Conservation (phyloP, 139 green algal species). For the Picochlorum sp. region DNA sequence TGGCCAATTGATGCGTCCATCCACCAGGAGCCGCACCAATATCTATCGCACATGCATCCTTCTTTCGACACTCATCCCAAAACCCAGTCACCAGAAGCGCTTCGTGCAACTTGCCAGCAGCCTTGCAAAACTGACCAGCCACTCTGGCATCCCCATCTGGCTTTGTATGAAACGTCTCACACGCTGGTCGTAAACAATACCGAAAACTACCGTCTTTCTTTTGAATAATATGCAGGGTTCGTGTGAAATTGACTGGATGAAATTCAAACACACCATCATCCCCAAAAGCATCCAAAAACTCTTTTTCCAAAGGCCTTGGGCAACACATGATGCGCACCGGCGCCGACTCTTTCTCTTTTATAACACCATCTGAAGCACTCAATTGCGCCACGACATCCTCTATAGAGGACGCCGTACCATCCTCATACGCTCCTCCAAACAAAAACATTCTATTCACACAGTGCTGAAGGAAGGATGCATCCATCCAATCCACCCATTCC, state of each 20-base stretch:
- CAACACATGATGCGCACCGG: constrained; percentile 4
- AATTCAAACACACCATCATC: not conserved
- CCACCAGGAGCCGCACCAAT: constrained; percentile 24
- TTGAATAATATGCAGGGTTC: constrained; percentile 1
- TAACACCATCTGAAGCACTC: not conserved
- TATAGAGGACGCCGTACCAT: not conserved
- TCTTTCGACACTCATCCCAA: not conserved
- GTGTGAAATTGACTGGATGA: constrained; percentile 9
- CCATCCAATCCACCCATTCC: constrained; percentile 10
- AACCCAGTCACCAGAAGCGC: not conserved
- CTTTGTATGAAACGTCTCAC: constrained; percentile 2
- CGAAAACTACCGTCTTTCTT: not conserved
- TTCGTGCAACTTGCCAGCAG: constrained; percentile 11
- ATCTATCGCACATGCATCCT: constrained; percentile 7
- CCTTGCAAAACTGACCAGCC: not conserved
- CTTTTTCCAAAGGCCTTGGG: constrained; percentile 7
- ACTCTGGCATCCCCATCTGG: not conserved
- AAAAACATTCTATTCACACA: constrained; percentile 6
- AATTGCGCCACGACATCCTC: not conserved
- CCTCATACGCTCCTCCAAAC: not conserved
- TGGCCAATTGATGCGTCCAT: constrained; percentile 12
- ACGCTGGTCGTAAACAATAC: constrained; percentile 1
- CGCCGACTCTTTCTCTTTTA: not conserved
- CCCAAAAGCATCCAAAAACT: not conserved
- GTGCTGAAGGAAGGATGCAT: not conserved